These are phyloP conservation scores for Isoetes taiwanensis DNA, from an alignment of 75 land plant genomes.

Conservation along the genomic window DNA sequence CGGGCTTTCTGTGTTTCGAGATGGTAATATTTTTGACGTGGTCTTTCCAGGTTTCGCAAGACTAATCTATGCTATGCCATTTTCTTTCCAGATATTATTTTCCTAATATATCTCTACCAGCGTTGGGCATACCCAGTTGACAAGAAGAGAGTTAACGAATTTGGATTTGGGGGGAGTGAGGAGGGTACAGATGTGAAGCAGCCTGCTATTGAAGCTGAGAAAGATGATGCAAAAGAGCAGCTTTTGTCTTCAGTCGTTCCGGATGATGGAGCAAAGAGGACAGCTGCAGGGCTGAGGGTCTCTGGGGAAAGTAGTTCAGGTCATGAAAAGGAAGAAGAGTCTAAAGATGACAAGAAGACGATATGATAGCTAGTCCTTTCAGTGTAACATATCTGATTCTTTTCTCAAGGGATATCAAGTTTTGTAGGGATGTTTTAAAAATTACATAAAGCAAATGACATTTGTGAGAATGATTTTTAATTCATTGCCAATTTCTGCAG, in stretches of 20 bases:
- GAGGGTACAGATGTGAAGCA: conserved; percentile 5
- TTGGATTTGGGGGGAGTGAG: conserved; percentile 91
- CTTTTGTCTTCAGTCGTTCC: conserved; percentile 7
- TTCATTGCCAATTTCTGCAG: no score
- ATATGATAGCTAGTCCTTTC: no score
- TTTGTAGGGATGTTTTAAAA: no score
- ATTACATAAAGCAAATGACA: no score
- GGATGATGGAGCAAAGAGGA: conserved; percentile 12
- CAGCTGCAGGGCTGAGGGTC: conserved; percentile 14
- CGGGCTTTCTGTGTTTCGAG: conserved; percentile 96
- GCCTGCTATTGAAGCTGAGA: conserved; percentile 3
- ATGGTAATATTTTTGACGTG: no score
- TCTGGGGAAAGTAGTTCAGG: conserved; percentile 3
- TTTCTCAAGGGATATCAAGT: no score
- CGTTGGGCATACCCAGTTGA: conserved; percentile 96
- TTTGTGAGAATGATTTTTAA: no score
- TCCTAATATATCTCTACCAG: conserved; percentile 84
- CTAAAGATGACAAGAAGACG: conserved; percentile 17
- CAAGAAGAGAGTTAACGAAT: conserved; percentile 77
- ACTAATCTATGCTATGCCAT: not conserved
- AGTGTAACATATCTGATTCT: no score
- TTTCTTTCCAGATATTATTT: conserved; percentile 70
- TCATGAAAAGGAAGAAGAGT: not conserved
- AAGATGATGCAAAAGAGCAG: not conserved
- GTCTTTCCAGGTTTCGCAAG: no score